Evolutionary conservation across 1,284 basidiomycete species (phyloP).

Genomic region (Neonothopanus nambi): DNA sequence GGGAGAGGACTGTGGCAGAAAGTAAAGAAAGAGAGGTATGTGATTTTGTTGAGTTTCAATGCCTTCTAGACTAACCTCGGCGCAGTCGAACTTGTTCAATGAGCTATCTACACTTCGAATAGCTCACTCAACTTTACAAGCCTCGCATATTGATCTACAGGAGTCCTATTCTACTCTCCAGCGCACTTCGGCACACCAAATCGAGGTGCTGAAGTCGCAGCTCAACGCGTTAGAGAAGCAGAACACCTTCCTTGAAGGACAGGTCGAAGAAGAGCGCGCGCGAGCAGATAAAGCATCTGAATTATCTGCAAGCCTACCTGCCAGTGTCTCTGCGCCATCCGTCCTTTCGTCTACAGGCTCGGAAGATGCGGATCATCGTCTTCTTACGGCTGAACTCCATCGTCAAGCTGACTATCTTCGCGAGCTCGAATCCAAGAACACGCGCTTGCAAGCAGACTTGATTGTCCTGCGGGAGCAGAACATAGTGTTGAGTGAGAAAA

Average conservation of each 20-base stretch:
- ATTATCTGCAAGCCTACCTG: conserved; percentile 17
- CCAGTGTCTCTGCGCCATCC: conserved; percentile 14
- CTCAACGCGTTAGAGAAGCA: conserved; percentile 33
- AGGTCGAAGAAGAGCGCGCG: conserved; percentile 2
- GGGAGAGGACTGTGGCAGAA: conserved; percentile 2
- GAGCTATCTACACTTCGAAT: conserved; percentile 52
- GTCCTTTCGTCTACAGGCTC: conserved; percentile 24
- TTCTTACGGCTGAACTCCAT: conserved; percentile 60
- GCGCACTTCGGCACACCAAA: conserved; percentile 44
- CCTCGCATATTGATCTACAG: conserved; percentile 55
- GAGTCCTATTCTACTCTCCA: conserved; percentile 49
- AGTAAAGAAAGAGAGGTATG: conserved; percentile 7
- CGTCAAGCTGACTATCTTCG: conserved; percentile 63
- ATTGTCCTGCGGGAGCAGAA: conserved; percentile 69
- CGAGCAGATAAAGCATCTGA: background rate
- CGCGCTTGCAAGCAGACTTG: conserved; percentile 56
- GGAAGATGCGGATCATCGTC: conserved; percentile 41
- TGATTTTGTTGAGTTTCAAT: background rate
- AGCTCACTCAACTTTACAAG: conserved; percentile 46
- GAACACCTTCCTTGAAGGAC: conserved; percentile 40
- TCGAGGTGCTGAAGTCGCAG: conserved; percentile 37
- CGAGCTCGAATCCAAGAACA: conserved; percentile 64
- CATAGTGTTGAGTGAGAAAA: conserved; percentile 5
- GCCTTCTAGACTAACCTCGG: background rate
- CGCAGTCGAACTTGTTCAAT: conserved; percentile 20